A percentile compares a stretch with the other conserved stretches of the same genome.
These are phyloP conservation scores for Rubus idaeus DNA, from an alignment of 306 rosid genomes.

Conservation along the genomic window DNA sequence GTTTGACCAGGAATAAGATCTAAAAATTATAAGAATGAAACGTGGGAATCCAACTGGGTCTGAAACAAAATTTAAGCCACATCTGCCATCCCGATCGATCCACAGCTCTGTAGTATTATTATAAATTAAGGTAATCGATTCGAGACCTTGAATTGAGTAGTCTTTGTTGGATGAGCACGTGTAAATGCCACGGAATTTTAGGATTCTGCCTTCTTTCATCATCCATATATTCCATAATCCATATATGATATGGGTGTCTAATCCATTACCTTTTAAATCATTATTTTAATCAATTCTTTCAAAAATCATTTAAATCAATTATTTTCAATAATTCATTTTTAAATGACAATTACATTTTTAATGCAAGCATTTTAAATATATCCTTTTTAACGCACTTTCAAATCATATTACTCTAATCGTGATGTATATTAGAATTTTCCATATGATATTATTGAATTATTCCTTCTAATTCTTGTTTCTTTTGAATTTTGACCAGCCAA, in stretches of 20 bases:
- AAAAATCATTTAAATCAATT: too few relatives aligned
- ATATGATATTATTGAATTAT: not conserved
- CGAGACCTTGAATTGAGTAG: slow-evolving; percentile 67
- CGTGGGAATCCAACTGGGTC: slow-evolving; percentile 72
- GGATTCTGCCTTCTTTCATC: slow-evolving; percentile 36
- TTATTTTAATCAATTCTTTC: too few relatives aligned
- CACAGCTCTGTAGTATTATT: slow-evolving; percentile 31
- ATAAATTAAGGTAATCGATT: slow-evolving; percentile 34
- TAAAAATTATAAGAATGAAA: not conserved
- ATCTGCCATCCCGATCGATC: slow-evolving; percentile 41
- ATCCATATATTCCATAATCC: slow-evolving; percentile 36
- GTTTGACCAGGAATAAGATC: slow-evolving; percentile 63
- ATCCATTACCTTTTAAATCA: too few relatives aligned
- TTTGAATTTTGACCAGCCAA: not conserved
- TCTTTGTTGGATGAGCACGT: slow-evolving; percentile 56
- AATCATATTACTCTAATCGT: too few relatives aligned
- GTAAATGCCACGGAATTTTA: slow-evolving; percentile 61
- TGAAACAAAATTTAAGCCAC: slow-evolving; percentile 30
- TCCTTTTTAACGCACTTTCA: too few relatives aligned
- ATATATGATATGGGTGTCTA: not conserved
- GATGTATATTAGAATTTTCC: too few relatives aligned
- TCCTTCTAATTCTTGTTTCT: not conserved
- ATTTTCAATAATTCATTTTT: too few relatives aligned
- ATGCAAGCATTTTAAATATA: too few relatives aligned
- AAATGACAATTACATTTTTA: too few relatives aligned